Percentiles rank a stretch among this genome's conserved stretches.
Evolutionary conservation across 441 rosid species (phyloP).

Genomic region (Gossypium davidsonii): DNA sequence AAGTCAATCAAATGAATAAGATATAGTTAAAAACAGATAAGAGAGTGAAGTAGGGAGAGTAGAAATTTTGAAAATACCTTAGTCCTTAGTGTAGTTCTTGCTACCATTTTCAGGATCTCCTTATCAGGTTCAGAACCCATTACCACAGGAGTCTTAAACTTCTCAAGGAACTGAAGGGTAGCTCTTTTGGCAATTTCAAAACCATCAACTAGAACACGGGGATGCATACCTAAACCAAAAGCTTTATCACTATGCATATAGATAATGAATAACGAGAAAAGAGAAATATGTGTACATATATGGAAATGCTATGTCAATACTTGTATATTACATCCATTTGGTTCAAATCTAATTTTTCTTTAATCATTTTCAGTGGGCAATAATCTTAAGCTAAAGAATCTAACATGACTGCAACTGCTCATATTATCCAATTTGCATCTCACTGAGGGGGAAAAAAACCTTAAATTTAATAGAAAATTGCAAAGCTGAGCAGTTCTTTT

Average conservation of each 20-base stretch:
- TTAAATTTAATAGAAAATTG: background rate
- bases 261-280: background rate
- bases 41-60: background rate
- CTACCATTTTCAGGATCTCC: constrained; percentile 92
- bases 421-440: background rate
- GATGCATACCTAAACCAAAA: constrained; percentile 71
- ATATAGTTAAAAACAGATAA: background rate
- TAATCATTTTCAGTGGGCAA: background rate
- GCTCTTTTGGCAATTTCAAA: constrained; percentile 35
- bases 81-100: constrained; percentile 82
- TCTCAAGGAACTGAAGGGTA: constrained; percentile 81
- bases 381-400: background rate
- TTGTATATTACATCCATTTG: background rate
- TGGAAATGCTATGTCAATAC: background rate
- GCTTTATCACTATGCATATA: background rate
- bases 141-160: constrained; percentile 85
- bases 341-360: background rate
- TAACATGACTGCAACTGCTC: background rate
- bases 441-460: background rate
- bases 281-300: background rate
- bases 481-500: background rate
- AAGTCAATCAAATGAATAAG: background rate
- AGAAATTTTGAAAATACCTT: constrained; percentile 38
- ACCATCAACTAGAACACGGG: constrained; percentile 23
- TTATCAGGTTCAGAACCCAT: constrained; percentile 89